Base-by-base conservation (phyloP, 805 yeast genomes). In the Saccharomycopsis vini region DNA sequence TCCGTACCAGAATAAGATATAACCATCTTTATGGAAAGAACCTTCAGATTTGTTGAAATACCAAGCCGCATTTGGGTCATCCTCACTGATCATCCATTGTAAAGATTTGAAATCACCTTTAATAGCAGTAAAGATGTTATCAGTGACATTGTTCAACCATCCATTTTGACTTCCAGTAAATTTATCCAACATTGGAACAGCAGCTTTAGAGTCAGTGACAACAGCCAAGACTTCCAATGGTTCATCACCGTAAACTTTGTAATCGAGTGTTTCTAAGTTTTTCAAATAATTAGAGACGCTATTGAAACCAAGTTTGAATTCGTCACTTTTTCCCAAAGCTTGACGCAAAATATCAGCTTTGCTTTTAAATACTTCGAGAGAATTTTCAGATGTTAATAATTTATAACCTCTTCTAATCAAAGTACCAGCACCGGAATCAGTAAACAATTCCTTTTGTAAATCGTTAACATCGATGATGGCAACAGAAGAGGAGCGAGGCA, bases 391-490 rank as follows among this genome's bases (percentile, higher is more conserved):
- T 56, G 77, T 79, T 46, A 81, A 62, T 53, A 92, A 72, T 66
- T 86, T 87, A 68, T 90, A 86, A 50, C 99, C 99, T 64, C 98
- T 80, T 74, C 98, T 83, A 56, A 92, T 88, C 69, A 92, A 73
- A 37, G 99, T 92, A 60, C 99, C 99, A 24, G 98, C 99, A 64
- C 99, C 99, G 15, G 95, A 83, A 63, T 92, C 98, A 33, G 99
- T 92, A 67, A 92, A 92, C 58, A 92, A 75, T 65, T 92, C 99
- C 62, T 90, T 92, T 67, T 92, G 97, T 58, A 92, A 73, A 61
- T 92, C 97, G 56, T 85, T 77, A 36, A 92, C 97, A 54, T 90
- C 85, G 56, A 92, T 92, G 61, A 92, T 92, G 36, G 99, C 98
- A 39, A 92, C 99, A 3, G 97, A 88, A 1, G 97, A 88, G 3